Evolutionary conservation across 441 rosid genomes (phyloP).

Genomic region (Mallotus japonicus): DNA sequence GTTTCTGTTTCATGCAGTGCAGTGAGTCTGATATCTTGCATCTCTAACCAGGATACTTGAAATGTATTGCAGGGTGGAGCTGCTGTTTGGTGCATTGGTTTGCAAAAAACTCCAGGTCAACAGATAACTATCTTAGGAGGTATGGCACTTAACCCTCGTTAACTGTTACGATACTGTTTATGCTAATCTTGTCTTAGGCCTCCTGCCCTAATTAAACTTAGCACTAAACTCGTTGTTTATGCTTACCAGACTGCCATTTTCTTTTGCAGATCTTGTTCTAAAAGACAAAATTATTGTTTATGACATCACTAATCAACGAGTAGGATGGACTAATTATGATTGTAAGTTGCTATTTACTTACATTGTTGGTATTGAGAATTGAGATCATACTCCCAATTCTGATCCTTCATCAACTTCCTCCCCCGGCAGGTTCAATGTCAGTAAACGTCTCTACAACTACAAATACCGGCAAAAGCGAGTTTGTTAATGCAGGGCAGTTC

Average conservation of each 20-base stretch:
- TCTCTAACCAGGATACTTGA: conserved; percentile 11
- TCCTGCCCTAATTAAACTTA: background rate
- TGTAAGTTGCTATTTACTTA: conserved; percentile 54
- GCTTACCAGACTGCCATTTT: background rate
- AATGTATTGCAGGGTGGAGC: conserved; percentile 52
- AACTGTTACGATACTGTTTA: background rate
- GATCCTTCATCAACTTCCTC: conserved; percentile 8
- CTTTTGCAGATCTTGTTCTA: conserved; percentile 72
- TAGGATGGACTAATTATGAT: conserved; percentile 91
- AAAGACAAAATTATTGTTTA: conserved; percentile 90
- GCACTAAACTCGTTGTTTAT: background rate
- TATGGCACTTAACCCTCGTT: conserved; percentile 19
- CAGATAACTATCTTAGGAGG: conserved; percentile 92
- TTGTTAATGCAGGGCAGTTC: conserved; percentile 64
- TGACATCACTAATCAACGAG: conserved; percentile 72
- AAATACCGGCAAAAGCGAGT: conserved; percentile 62
- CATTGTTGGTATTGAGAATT: background rate
- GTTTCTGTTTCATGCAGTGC: conserved; percentile 2
- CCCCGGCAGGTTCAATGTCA: conserved; percentile 53
- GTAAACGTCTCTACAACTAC: conserved; percentile 71
- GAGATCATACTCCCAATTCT: background rate
- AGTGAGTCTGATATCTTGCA: background rate
- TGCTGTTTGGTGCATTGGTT: conserved; percentile 99
- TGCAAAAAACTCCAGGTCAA: conserved; percentile 65
- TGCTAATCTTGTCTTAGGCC: background rate